A percentile compares a stretch with the other conserved stretches of the same genome.
phyloP scores from a whole-genome alignment of 805 yeast species.

The Scheffersomyces lignosus region DNA sequence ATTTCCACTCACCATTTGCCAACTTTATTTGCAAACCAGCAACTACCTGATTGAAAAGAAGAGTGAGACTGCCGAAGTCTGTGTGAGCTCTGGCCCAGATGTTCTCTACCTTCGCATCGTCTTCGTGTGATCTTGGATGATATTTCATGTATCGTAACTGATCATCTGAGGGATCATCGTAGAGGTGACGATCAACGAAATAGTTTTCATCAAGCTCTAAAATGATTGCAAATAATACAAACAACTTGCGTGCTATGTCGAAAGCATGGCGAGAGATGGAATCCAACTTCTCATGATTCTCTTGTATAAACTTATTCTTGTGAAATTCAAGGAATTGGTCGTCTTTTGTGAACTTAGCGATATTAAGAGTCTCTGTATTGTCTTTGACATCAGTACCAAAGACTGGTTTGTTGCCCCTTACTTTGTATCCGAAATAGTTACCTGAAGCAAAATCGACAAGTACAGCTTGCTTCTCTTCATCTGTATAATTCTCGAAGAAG shows the following conservation, averaged over 20 bases:
- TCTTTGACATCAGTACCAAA: conserved; percentile 29
- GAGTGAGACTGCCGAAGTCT: conserved; percentile 36
- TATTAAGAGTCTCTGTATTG: conserved; percentile 30
- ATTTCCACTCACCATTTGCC: conserved; percentile 31
- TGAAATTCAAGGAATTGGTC: conserved; percentile 16
- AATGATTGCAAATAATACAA: conserved; percentile 32
- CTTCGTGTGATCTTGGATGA: conserved; percentile 26
- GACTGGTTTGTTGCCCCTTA: conserved; percentile 29
- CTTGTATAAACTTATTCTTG: conserved; percentile 22
- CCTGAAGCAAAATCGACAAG: conserved; percentile 27
- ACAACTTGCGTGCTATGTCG: conserved; percentile 22
- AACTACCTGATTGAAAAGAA: conserved; percentile 34
- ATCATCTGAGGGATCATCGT: conserved; percentile 35
- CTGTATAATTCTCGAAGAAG: conserved; percentile 23
- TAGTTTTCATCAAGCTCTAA: conserved; percentile 33
- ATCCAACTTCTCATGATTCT: conserved; percentile 19
- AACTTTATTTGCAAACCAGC: conserved; percentile 35
- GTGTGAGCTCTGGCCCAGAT: conserved; percentile 38
- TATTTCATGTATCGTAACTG: conserved; percentile 35
- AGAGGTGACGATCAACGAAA: conserved; percentile 29
- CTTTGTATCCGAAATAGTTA: conserved; percentile 34
- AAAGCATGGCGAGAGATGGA: conserved; percentile 20
- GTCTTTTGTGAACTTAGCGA: conserved; percentile 30
- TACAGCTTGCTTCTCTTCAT: conserved; percentile 25
- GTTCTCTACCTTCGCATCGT: conserved; percentile 29